phyloP scores from a whole-genome alignment of 1,284 basidiomycete genomes.

The Trichosporon coremiiforme region DNA sequence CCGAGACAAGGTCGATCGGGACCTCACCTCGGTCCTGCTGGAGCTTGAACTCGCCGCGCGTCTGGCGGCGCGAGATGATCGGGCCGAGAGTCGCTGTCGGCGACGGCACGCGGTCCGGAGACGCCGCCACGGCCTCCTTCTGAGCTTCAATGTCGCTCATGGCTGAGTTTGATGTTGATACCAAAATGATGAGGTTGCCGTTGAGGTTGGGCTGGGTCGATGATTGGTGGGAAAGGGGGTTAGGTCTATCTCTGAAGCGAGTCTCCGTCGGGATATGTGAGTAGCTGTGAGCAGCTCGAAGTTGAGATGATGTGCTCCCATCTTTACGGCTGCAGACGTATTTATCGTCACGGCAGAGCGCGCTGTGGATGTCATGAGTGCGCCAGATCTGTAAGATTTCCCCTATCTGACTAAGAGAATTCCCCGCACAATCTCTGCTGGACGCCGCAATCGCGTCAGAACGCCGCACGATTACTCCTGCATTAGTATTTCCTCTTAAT shows the following conservation, averaged over 20 bases:
- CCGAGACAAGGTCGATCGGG: constrained; percentile 26
- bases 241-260: neutral
- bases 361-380: neutral
- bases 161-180: neutral
- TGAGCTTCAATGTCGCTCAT: constrained; percentile 19
- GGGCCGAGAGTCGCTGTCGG: constrained; percentile 22
- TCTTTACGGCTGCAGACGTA: neutral
- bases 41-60: neutral
- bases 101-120: neutral
- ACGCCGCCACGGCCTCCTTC: neutral
- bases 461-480: neutral
- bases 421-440: neutral
- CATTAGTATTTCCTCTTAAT: neutral
- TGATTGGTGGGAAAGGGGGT: neutral
- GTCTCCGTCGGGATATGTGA: neutral
- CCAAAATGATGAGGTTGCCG: neutral
- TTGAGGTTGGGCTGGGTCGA: neutral
- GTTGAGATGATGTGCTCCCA: neutral
- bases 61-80: neutral
- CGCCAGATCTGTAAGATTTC: neutral
- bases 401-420: neutral
- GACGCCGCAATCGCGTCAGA: neutral
- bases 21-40: constrained; percentile 24
- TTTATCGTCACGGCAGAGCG: neutral
- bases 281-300: neutral